Evolutionary conservation across 2,329 filamentous ascomycete genomes (phyloP).

Genomic region (Ceratocystis alfenasii): DNA sequence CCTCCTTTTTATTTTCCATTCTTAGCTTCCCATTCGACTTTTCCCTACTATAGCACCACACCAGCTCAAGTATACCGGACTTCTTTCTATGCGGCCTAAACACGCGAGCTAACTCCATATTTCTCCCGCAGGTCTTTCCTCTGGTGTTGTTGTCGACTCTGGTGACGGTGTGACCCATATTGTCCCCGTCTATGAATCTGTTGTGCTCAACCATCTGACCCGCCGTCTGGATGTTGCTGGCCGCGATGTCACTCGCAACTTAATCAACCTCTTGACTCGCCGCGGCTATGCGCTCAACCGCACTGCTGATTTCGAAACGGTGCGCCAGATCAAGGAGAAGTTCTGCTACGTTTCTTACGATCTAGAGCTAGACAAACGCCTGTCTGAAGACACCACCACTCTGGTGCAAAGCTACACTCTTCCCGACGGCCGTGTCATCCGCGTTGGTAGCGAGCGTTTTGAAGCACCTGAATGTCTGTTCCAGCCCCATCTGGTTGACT

Average conservation of each 20-base stretch:
- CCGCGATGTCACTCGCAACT: constrained; percentile 93
- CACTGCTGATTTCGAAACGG: constrained; percentile 97
- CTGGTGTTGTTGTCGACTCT: constrained; percentile 95
- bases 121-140: constrained; percentile 54
- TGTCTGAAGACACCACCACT: constrained; percentile 94
- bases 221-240: constrained; percentile 88
- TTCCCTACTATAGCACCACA: neutral
- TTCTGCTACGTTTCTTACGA: constrained; percentile 99
- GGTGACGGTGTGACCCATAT: constrained; percentile 98
- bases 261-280: constrained; percentile 86
- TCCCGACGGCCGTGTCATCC: constrained; percentile 89
- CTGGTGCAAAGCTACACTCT: constrained; percentile 96
- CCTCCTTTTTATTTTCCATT: neutral
- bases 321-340: constrained; percentile 99
- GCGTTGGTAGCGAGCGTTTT: constrained; percentile 92
- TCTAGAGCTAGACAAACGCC: constrained; percentile 84
- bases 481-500: constrained; percentile 95
- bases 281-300: constrained; percentile 94
- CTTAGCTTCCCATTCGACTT: neutral
- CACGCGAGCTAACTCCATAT: neutral
- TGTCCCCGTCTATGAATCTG: constrained; percentile 95
- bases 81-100: neutral
- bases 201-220: constrained; percentile 93
- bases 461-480: constrained; percentile 97
- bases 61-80: neutral